A percentile compares a stretch with the other conserved stretches of the same genome.
Evolutionary conservation across 2,329 filamentous ascomycete species (phyloP).

Genomic region (Penicillium sp.): DNA sequence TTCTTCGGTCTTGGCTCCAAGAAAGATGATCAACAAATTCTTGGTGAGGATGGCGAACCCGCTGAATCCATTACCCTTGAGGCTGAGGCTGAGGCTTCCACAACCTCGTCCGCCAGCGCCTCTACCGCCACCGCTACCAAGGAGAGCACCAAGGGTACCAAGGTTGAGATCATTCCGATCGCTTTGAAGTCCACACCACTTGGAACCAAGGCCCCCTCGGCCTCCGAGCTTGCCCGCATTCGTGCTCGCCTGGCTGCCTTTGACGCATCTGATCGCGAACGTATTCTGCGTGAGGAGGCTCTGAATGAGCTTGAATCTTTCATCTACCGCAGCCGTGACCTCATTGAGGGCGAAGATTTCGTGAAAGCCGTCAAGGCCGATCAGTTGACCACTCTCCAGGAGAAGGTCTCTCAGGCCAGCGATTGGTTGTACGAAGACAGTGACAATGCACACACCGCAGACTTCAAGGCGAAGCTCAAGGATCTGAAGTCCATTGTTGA

Average conservation of each 20-base stretch:
- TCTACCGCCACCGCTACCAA: slow-evolving; percentile 52
- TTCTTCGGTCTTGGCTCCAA: slow-evolving; percentile 92
- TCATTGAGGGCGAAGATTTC: slow-evolving; percentile 76
- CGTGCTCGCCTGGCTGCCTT: slow-evolving; percentile 79
- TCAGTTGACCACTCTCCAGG: slow-evolving; percentile 66
- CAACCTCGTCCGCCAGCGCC: slow-evolving; percentile 44
- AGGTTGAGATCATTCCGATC: slow-evolving; percentile 54
- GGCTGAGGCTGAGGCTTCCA: slow-evolving; percentile 48
- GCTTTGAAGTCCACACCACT: slow-evolving; percentile 51
- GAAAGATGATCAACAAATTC: slow-evolving; percentile 74
- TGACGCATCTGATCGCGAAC: slow-evolving; percentile 77
- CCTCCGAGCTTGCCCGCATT: slow-evolving; percentile 47
- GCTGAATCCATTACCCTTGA: slow-evolving; percentile 51
- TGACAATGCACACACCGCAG: slow-evolving; percentile 69
- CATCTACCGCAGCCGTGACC: slow-evolving; percentile 84
- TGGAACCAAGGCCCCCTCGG: slow-evolving; percentile 39
- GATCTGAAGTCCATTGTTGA: slow-evolving; percentile 74
- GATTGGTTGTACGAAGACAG: slow-evolving; percentile 94
- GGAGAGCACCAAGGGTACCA: slow-evolving; percentile 48
- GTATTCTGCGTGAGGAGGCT: slow-evolving; percentile 76
- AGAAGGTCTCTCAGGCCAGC: slow-evolving; percentile 67
- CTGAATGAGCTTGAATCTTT: slow-evolving; percentile 91
- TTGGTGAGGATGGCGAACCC: slow-evolving; percentile 61
- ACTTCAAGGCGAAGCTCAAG: slow-evolving; percentile 74
- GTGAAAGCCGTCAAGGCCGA: slow-evolving; percentile 67